Evolutionary conservation across 805 yeast genomes (phyloP).

Genomic region (Metschnikowia lunata): DNA sequence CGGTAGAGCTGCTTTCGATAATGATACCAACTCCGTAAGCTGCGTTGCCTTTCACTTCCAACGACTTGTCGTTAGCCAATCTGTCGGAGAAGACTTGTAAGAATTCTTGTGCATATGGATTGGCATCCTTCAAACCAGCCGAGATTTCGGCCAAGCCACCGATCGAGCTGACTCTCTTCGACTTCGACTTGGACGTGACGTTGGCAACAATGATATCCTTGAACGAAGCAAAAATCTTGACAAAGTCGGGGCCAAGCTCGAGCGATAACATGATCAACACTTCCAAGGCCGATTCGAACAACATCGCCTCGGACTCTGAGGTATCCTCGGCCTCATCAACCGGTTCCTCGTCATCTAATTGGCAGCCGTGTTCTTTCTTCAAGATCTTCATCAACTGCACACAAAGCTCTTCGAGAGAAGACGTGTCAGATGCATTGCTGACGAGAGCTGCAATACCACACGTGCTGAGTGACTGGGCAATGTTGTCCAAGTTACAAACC

Average conservation of each 20-base stretch:
- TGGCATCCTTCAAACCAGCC: conserved; percentile 60
- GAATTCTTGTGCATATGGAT: conserved; percentile 67
- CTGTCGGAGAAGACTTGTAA: conserved; percentile 65
- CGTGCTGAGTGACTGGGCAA: conserved; percentile 61
- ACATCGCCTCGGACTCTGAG: conserved; percentile 52
- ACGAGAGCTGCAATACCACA: conserved; percentile 73
- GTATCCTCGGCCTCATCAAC: conserved; percentile 50
- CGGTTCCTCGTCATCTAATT: conserved; percentile 65
- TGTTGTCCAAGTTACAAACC: conserved; percentile 66
- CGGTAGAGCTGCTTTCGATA: conserved; percentile 50
- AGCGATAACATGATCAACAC: conserved; percentile 72
- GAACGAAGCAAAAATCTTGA: conserved; percentile 66
- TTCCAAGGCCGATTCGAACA: conserved; percentile 83
- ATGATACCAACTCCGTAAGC: conserved; percentile 93
- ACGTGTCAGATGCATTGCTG: conserved; percentile 52
- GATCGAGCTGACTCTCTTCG: conserved; percentile 76
- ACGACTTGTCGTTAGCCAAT: conserved; percentile 68
- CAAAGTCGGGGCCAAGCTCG: conserved; percentile 77
- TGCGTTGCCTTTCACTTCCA: conserved; percentile 90
- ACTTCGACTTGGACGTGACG: conserved; percentile 55
- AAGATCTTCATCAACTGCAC: conserved; percentile 66
- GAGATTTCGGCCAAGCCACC: conserved; percentile 92
- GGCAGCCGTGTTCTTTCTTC: conserved; percentile 81
- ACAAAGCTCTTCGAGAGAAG: conserved; percentile 60
- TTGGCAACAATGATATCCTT: conserved; percentile 57